Evolutionary conservation across 2,329 filamentous ascomycete genomes (phyloP).

Genomic region (Anthostomella pinea): DNA sequence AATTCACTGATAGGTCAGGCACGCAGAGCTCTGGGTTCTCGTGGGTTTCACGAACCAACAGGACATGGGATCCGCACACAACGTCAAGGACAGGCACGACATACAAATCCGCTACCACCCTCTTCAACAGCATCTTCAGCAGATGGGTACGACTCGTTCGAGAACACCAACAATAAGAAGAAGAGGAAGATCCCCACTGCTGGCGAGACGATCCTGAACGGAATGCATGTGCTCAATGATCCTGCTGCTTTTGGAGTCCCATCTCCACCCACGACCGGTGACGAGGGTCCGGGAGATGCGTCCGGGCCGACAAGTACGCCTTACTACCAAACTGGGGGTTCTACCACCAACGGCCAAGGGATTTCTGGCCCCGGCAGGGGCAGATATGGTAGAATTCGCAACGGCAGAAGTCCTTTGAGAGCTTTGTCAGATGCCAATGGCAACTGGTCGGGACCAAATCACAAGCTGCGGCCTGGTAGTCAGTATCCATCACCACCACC

Average conservation of each 20-base stretch:
- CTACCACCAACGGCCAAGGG: constrained; percentile 60
- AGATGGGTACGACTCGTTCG: constrained; percentile 94
- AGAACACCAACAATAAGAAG: constrained; percentile 99
- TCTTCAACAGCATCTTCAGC: constrained; percentile 67
- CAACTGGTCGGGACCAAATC: constrained; percentile 50
- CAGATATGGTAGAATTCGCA: constrained; percentile 68
- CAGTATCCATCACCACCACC: constrained; percentile 37
- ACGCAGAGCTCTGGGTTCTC: constrained; percentile 37
- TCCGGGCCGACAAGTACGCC: constrained; percentile 30
- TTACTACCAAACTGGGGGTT: constrained; percentile 46
- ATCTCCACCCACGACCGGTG: constrained; percentile 32
- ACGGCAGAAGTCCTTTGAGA: constrained; percentile 60
- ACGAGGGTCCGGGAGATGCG: constrained; percentile 33
- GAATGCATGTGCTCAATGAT: constrained; percentile 39
- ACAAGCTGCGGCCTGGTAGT: constrained; percentile 44
- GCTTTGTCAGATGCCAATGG: constrained; percentile 57
- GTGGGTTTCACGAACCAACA: constrained; percentile 45
- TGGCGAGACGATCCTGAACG: constrained; percentile 58
- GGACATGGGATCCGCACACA: constrained; percentile 42
- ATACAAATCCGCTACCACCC: constrained; percentile 52
- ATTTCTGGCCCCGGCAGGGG: constrained; percentile 84
- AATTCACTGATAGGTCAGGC: constrained; percentile 22
- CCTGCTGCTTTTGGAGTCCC: constrained; percentile 31
- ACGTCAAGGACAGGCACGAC: constrained; percentile 44
- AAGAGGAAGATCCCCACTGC: constrained; percentile 96